These are phyloP conservation scores for Solanum aculeatissimum DNA, from an alignment of 305 asterid genomes.

Conservation along the genomic window DNA sequence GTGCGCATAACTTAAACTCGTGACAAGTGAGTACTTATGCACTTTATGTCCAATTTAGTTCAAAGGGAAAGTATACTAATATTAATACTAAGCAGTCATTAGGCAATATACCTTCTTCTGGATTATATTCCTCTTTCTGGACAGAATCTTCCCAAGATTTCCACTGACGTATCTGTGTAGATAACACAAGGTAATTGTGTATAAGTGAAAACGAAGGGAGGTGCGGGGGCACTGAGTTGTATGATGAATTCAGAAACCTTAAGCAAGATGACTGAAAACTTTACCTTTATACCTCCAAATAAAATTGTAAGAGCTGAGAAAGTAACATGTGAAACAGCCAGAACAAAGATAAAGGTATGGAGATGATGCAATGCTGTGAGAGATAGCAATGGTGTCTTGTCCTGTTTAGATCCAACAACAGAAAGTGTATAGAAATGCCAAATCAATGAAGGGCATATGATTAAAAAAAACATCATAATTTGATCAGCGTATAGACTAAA, in stretches of 20 bases:
- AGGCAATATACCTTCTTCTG: slow-evolving; percentile 25
- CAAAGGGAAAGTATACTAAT: background rate
- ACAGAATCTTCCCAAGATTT: slow-evolving; percentile 55
- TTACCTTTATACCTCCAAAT: slow-evolving; percentile 45
- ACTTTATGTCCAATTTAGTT: background rate
- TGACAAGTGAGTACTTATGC: background rate
- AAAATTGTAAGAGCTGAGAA: slow-evolving; percentile 51
- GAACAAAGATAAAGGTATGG: slow-evolving; percentile 62
- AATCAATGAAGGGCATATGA: background rate
- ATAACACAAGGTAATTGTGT: background rate
- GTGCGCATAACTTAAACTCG: background rate
- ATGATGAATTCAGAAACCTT: background rate
- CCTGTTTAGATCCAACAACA: slow-evolving; percentile 20
- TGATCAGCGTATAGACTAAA: background rate
- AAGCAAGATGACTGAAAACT: background rate
- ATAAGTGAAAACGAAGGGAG: background rate
- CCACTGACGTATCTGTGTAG: slow-evolving; percentile 45
- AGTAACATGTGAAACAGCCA: slow-evolving; percentile 48
- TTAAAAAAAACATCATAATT: background rate
- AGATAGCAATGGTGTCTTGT: slow-evolving; percentile 51
- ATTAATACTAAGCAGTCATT: background rate
- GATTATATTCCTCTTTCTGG: slow-evolving; percentile 21
- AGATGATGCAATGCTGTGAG: slow-evolving; percentile 57
- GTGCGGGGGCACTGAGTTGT: background rate
- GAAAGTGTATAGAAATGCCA: background rate